Conservation (phyloP, 2,329 filamentous ascomycete species). For the Cladosporium sp. region DNA sequence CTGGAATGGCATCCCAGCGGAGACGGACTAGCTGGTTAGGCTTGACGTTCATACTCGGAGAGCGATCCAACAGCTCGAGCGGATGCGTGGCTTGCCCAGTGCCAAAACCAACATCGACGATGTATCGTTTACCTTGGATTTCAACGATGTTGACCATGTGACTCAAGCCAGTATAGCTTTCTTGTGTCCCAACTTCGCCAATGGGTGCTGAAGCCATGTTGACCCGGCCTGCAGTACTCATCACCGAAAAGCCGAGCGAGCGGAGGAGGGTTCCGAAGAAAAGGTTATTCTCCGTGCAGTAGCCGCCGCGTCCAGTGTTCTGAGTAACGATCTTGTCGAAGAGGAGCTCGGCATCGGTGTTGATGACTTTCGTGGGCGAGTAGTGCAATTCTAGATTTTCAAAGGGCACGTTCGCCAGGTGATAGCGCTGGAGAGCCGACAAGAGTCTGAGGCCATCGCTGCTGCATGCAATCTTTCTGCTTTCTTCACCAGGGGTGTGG, state of each 20-base stretch:
- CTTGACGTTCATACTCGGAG: conserved; percentile 20
- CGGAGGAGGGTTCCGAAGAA: conserved; percentile 50
- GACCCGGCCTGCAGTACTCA: conserved; percentile 38
- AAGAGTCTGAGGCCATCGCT: conserved; percentile 21
- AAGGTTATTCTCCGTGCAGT: conserved; percentile 58
- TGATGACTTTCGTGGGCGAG: conserved; percentile 45
- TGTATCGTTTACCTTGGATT: conserved; percentile 46
- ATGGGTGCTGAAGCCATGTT: conserved; percentile 17
- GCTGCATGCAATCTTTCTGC: conserved; percentile 14
- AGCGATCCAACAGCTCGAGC: conserved; percentile 50
- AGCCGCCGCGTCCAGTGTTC: conserved; percentile 48
- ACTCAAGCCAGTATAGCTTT: conserved; percentile 24
- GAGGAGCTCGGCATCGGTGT: conserved; percentile 46
- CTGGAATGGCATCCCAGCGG: conserved; percentile 17
- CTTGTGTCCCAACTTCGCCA: background rate
- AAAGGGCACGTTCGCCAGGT: conserved; percentile 48
- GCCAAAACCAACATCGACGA: conserved; percentile 63
- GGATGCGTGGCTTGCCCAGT: conserved; percentile 57
- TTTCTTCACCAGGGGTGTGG: conserved; percentile 17
- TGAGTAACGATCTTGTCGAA: conserved; percentile 49
- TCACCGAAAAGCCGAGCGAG: conserved; percentile 47
- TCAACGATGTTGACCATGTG: conserved; percentile 44
- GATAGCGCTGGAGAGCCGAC: conserved; percentile 22
- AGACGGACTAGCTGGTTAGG: conserved; percentile 16
- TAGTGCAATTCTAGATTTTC: conserved; percentile 56